Evolutionary conservation across 2,329 filamentous ascomycete genomes (phyloP).

Genomic region (Penicillium psychrosexuale): DNA sequence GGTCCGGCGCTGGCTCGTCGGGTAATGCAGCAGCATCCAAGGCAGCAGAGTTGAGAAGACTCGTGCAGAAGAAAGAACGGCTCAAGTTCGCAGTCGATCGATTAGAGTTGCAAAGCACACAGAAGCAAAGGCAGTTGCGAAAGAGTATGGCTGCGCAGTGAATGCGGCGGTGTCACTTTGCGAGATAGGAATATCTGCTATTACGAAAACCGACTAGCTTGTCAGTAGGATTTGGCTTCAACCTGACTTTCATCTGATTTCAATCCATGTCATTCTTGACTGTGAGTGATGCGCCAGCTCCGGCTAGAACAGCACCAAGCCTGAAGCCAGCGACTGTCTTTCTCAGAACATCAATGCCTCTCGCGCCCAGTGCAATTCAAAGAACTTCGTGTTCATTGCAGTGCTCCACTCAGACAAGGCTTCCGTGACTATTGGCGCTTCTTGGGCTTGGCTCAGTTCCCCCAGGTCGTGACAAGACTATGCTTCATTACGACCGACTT

Average conservation of each 20-base stretch:
- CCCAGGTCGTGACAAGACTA: background rate
- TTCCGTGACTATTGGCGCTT: too few relatives aligned
- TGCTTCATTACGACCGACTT: background rate
- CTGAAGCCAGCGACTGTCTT: background rate
- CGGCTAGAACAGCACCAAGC: background rate
- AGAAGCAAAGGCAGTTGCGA: constrained; percentile 67
- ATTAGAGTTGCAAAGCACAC: constrained; percentile 79
- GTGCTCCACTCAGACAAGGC: too few relatives aligned
- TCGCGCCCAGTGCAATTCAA: background rate
- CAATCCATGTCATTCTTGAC: background rate
- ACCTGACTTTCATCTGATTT: background rate
- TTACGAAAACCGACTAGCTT: background rate
- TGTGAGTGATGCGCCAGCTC: background rate
- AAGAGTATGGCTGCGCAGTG: constrained; percentile 65
- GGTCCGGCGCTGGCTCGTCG: constrained; percentile 25
- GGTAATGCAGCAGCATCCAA: constrained; percentile 34
- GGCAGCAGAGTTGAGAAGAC: constrained; percentile 61
- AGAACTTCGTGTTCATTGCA: background rate
- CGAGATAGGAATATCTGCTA: constrained; percentile 1
- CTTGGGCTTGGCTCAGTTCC: background rate
- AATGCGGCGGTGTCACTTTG: constrained; percentile 2
- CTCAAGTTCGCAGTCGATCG: constrained; percentile 83
- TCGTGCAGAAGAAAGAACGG: constrained; percentile 78
- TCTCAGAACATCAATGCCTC: background rate
- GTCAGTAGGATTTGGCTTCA: background rate